Evolutionary conservation across 2,329 filamentous ascomycete genomes (phyloP).

Genomic region (Ascochyta koolunga): DNA sequence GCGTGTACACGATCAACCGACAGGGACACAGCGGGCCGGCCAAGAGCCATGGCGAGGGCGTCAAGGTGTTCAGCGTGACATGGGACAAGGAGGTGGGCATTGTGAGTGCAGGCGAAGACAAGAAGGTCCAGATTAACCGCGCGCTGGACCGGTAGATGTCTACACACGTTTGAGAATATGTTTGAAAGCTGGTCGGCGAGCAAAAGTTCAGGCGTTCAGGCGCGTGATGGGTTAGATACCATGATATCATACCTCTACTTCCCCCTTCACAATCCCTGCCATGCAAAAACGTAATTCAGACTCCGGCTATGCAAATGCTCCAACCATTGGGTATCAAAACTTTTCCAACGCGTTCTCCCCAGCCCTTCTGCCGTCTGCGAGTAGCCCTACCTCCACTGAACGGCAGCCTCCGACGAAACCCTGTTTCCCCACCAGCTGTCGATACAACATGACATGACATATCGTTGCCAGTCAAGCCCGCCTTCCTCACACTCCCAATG

Average conservation of each 20-base stretch:
- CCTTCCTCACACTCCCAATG: neutral
- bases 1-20: constrained; percentile 76
- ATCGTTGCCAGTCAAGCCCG: no score
- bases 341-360: constrained; percentile 4
- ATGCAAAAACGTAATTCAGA: neutral
- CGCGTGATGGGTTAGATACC: constrained; percentile 24
- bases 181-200: neutral
- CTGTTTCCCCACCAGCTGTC: no score
- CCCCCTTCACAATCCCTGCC: neutral
- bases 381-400: no score
- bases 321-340: constrained; percentile 35
- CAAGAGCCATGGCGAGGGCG: constrained; percentile 75
- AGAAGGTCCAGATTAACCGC: constrained; percentile 85
- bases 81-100: constrained; percentile 91
- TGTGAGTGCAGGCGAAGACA: constrained; percentile 91
- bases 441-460: no score
- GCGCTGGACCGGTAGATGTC: constrained; percentile 24
- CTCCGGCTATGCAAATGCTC: constrained; percentile 3
- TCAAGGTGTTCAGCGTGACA: constrained; percentile 85
- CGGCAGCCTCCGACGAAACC: no score
- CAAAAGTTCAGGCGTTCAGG: constrained; percentile 23
- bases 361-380: neutral
- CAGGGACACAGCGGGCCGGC: constrained; percentile 65
- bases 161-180: neutral
- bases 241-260: constrained; percentile 14